phyloP scores from a whole-genome alignment of 371 early-diverging fungal species.

The Mortierella sp. region DNA sequence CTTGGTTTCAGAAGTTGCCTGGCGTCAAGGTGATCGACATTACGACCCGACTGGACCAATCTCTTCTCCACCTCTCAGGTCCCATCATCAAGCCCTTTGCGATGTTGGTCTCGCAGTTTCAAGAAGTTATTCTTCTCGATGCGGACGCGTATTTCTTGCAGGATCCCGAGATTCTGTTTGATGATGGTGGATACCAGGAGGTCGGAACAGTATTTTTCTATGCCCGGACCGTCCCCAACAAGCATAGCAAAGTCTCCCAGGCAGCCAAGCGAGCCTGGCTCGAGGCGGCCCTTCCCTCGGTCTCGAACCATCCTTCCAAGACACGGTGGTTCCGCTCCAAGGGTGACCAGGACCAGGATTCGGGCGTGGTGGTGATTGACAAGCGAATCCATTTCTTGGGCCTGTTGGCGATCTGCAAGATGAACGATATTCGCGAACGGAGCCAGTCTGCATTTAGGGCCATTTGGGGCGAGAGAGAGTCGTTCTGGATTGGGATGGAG shows the following conservation, averaged over 20 bases:
- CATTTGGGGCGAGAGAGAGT: slow-evolving; percentile 67
- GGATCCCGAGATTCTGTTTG: slow-evolving; percentile 70
- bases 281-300: slow-evolving; percentile 63
- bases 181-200: slow-evolving; percentile 65
- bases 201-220: slow-evolving; percentile 75
- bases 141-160: slow-evolving; percentile 79
- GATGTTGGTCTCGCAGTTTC: slow-evolving; percentile 75
- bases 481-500: slow-evolving; percentile 71
- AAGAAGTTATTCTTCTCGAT: slow-evolving; percentile 77
- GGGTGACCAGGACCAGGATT: slow-evolving; percentile 73
- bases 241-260: slow-evolving; percentile 17
- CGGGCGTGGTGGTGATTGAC: slow-evolving; percentile 74
- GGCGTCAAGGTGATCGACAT: slow-evolving; percentile 64
- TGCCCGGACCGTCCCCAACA: slow-evolving; percentile 62
- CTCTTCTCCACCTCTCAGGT: slow-evolving; percentile 64
- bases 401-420: slow-evolving; percentile 66
- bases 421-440: slow-evolving; percentile 52
- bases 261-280: slow-evolving; percentile 60
- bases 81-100: slow-evolving; percentile 77
- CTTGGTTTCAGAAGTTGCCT: slow-evolving; percentile 56
- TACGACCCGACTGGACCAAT: slow-evolving; percentile 62
- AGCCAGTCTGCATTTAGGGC: slow-evolving; percentile 61
- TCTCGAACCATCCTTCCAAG: slow-evolving; percentile 59
- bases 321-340: slow-evolving; percentile 64
- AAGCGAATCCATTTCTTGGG: slow-evolving; percentile 66